Base-by-base conservation (phyloP, 148 eudicot genomes). In the Drosera capensis region DNA sequence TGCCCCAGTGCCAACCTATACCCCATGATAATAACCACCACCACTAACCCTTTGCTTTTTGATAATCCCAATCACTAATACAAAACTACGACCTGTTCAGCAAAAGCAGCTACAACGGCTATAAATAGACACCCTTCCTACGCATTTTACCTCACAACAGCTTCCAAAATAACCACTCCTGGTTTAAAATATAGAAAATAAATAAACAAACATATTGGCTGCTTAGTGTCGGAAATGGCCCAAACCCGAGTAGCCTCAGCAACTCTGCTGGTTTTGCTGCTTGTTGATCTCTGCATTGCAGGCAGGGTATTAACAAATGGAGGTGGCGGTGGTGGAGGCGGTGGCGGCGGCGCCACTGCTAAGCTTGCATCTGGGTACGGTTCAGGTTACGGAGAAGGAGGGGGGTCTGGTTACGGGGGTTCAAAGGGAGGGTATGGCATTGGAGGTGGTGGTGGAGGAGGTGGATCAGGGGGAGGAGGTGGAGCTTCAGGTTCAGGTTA, bases 201-300 rank as follows among this genome's bases (percentile, higher is more conserved):
- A n/a, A n/a, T n/a, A n/a, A n/a, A n/a, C n/a, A n/a, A n/a, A n/a
- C n/a, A n/a, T n/a, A n/a, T n/a, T n/a, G n/a, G n/a, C n/a, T n/a
- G n/a, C n/a, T n/a, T n/a, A n/a, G n/a, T n/a, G n/a, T n/a, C n/a
- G n/a, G n/a, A 51, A 40, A 68, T 68, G 72, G 60, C 37, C 36
- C 30, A 24, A 31, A 14, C 42, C 49, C 62, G 54, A 38, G 51
- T 58, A 31, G 17, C 54, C 43, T 65, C 29, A 24, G 50, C 36
- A 11, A 36, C 53, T 40, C 59, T 68, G 39, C 9, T 55, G 31
- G 55, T 45, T 49, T 34, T 68, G 20, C 48, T 68, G 37, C 54
- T 68, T 15, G 45, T 68, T 40, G 65, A 68, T 20, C 49, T 68
- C 14, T 63, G 73, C 47, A 25, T 63, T 54, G 62, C 54, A 14